Evolutionary conservation across 306 rosid genomes (phyloP), one percentile per base, ranked within the genome.

Genomic region (Lathyrus tuberosus): DNA sequence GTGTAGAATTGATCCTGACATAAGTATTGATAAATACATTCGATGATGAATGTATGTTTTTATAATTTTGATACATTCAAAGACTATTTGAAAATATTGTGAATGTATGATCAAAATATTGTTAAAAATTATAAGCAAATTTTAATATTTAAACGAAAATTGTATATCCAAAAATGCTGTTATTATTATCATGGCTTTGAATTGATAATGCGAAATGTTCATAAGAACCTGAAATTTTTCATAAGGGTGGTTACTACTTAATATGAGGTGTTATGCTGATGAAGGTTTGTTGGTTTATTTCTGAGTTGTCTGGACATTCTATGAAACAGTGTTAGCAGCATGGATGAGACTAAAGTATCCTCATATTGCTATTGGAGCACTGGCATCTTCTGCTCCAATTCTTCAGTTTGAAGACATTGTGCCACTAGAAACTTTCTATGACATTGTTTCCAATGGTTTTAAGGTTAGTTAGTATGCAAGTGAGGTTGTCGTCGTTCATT

Each of bases 271-370:
- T 24, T 33, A 15, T 65, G 54, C 62, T 38, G 54, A 64, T 6
- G 54, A 14, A 40, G 13, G 24, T 59, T 38, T 67, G 37, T 71
- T 47, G 69, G 68, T 53, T 73, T 48, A 17, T 48, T 22, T 54
- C 11, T 6, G 8, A 33, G 38, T 33, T 6, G 38, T 33, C 38
- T 33, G 28, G 65, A 43, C 59, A 15, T 61, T 9, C 5, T 60
- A 16, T 53, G 13, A 71, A 60, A 57, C 82, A 91, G 96, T 91
- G 97, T 76, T 91, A 46, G 97, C 97, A 5, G 85, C 97, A 33
- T 91, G 97, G 97, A 91, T 88, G 97, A 91, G 97, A 84, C 88
- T 91, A 51, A 91, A 88, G 79, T 91, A 91, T 80, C 97, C 97
- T 58, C 93, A 91, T 75, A 76, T 88, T 73, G 86, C 97, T 10